phyloP scores from a whole-genome alignment of 2,329 filamentous ascomycete species.

The Colletotrichum lindemuthianum region DNA sequence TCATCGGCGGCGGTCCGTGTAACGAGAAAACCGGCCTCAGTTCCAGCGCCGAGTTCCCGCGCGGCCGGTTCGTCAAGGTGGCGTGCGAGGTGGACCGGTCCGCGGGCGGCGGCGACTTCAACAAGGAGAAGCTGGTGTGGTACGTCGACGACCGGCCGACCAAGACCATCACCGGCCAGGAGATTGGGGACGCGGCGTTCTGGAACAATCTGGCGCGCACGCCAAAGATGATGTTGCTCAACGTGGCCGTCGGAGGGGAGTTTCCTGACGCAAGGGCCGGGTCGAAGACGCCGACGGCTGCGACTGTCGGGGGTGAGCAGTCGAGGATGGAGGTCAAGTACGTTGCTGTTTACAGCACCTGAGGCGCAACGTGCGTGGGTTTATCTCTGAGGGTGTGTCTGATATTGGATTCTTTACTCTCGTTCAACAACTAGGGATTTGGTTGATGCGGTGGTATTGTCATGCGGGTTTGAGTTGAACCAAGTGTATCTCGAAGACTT shows the following conservation, averaged over 20 bases:
- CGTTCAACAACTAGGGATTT: not conserved
- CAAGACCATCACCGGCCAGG: constrained; percentile 42
- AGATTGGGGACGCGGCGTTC: constrained; percentile 40
- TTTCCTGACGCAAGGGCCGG: constrained; percentile 49
- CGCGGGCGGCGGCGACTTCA: constrained; percentile 37
- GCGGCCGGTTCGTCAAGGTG: constrained; percentile 47
- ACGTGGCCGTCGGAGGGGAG: constrained; percentile 52
- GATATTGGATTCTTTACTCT: no score
- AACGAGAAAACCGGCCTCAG: constrained; percentile 51
- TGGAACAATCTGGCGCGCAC: constrained; percentile 46
- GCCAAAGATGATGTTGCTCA: constrained; percentile 49
- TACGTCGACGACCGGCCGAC: constrained; percentile 44
- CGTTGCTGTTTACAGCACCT: constrained; percentile 47
- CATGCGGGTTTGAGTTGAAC: no score
- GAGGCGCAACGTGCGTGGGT: no score
- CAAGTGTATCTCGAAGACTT: no score
- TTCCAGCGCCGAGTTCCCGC: constrained; percentile 36
- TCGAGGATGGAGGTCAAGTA: constrained; percentile 52
- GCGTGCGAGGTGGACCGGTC: constrained; percentile 47
- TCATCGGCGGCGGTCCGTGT: constrained; percentile 51
- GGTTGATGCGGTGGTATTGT: no score
- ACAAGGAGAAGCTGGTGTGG: constrained; percentile 48
- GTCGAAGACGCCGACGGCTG: constrained; percentile 45
- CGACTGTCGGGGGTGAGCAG: constrained; percentile 45
- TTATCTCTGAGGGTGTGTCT: not conserved